Conservation (phyloP, 177 flowering plant genomes). For the Vitis hybrid region DNA sequence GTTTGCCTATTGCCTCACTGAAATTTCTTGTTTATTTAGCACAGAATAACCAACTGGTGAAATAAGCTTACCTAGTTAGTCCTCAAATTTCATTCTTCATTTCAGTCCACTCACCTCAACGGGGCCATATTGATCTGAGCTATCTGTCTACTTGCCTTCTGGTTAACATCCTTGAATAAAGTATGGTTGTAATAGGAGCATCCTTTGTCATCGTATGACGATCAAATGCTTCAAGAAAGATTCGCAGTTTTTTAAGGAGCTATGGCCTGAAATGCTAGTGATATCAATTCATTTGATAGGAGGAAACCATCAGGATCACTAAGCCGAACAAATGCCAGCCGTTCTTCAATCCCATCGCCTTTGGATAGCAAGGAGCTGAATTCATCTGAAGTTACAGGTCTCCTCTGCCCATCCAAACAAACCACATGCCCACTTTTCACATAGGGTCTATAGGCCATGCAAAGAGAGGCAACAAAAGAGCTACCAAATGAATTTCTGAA, state of each 20-base stretch:
- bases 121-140: not conserved
- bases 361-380: slow-evolving; percentile 23
- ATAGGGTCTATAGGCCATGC: slow-evolving; percentile 53
- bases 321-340: slow-evolving; percentile 50
- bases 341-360: slow-evolving; percentile 22
- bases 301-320: slow-evolving; percentile 96
- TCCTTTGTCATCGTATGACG: too few species aligned
- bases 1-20: not conserved
- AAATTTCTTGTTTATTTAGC: not conserved
- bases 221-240: not conserved
- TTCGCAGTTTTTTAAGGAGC: slow-evolving; percentile 36
- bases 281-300: slow-evolving; percentile 86
- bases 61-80: not conserved
- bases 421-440: slow-evolving; percentile 81
- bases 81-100: not conserved
- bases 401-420: slow-evolving; percentile 57
- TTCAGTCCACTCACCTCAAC: not conserved
- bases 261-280: slow-evolving; percentile 68
- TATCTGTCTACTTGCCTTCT: not conserved
- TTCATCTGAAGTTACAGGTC: slow-evolving; percentile 36
- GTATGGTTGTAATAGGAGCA: too few species aligned
- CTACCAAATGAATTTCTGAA: slow-evolving; percentile 62
- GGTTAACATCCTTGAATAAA: too few species aligned
- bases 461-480: slow-evolving; percentile 42
- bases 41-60: not conserved